Conservation (phyloP, 2,329 filamentous ascomycete genomes). For the Aspergillus fructus region DNA sequence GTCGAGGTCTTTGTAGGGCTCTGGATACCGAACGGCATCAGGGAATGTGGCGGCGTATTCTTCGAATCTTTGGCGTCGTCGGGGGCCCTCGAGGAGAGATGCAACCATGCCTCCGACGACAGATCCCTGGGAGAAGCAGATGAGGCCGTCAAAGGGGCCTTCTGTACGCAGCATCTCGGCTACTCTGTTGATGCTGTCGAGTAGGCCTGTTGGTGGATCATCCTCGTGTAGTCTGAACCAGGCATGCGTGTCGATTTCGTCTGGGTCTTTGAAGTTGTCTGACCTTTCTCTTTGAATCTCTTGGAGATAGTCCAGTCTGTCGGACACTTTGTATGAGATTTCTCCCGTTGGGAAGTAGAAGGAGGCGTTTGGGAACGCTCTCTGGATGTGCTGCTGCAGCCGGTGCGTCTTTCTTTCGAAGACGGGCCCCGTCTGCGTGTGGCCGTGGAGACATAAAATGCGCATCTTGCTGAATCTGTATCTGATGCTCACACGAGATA, state of each 20-base stretch:
- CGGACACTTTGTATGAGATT: background rate
- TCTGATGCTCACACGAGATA: too few relatives aligned
- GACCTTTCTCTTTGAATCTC: background rate
- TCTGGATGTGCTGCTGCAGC: background rate
- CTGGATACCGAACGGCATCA: background rate
- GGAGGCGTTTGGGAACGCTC: background rate
- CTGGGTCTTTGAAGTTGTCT: background rate
- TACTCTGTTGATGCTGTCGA: background rate
- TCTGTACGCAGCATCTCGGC: background rate
- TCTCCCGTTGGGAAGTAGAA: background rate
- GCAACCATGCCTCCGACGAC: background rate
- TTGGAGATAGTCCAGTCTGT: background rate
- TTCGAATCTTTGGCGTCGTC: background rate
- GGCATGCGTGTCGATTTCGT: background rate
- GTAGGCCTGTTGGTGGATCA: background rate
- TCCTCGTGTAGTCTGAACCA: slow-evolving; percentile 1
- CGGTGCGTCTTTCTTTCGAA: background rate
- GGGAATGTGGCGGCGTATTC: background rate
- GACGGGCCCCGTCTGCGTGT: background rate
- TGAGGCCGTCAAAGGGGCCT: background rate
- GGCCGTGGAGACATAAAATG: background rate
- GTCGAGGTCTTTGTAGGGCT: background rate
- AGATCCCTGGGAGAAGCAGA: background rate
- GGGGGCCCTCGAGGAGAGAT: background rate
- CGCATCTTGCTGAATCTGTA: background rate